Evolutionary conservation across 345 rosid species (phyloP), one percentile per base, ranked within the genome.

Genomic region (Streptanthus diversifolius): DNA sequence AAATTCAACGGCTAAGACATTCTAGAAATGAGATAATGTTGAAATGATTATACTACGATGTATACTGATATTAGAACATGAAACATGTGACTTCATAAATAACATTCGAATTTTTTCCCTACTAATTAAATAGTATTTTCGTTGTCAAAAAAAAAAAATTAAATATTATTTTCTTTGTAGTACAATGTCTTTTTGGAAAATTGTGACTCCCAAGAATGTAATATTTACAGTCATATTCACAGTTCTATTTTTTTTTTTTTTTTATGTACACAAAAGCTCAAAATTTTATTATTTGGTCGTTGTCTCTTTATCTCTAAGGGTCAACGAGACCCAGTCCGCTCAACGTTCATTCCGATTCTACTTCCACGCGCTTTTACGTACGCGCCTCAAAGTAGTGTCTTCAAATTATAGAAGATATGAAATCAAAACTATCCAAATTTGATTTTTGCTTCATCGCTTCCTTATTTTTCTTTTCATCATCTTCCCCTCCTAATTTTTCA

Each of bases 281-380:
- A n/a, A n/a, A n/a, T 13, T 12, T 19, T 8, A 33, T 4, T 8
- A 70, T 30, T 4, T 53, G 56, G 77, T 63, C 43, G 77, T 72
- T 27, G 49, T 24, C 30, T 64, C 49, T 64, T 21, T 63, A 32
- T 73, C 70, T 0, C 4, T 18, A 13, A 13, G 59, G 33, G 71
- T 65, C 71, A 73, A 65, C 59, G 72, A 36, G 77, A 65, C 65
- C 8, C 7, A 45, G 77, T 73, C 58, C 12, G 9, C 57, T 55
- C 58, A 55, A 10, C 17, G 12, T 21, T 24, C 36, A n/a, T 44
- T 27, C 75, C 29, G 14, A 51, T 63, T 21, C 0, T n/a, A 15
- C 22, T 0, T 3, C 5, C 59, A 73, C 77, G 77, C 77, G 77
- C 71, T 56, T n/a, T n/a, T 65, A 3, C 15, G 39, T n/a, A 71